Evolutionary conservation across 148 eudicot species (phyloP).

Genomic region (Heliosperma pusillum): DNA sequence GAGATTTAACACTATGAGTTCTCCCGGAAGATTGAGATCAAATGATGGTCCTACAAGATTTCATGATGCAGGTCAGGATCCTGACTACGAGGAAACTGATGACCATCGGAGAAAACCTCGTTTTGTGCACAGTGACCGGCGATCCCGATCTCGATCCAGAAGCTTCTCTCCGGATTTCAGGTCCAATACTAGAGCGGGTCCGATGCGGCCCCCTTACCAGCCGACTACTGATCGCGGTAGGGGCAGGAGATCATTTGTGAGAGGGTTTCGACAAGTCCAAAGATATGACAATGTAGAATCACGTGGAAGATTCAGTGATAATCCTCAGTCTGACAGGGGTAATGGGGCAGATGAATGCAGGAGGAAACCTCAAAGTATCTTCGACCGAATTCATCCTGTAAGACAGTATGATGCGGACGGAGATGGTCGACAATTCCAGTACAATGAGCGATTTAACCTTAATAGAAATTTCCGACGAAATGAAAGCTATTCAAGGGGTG

Average conservation of each 20-base stretch:
- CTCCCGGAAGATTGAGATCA: conserved; percentile 28
- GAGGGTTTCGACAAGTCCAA: conserved; percentile 34
- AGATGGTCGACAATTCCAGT: conserved; percentile 39
- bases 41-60: conserved; percentile 30
- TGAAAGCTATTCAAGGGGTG: conserved; percentile 16
- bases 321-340: conserved; percentile 33
- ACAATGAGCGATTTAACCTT: conserved; percentile 31
- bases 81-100: conserved; percentile 19
- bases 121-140: conserved; percentile 29
- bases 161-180: conserved; percentile 59
- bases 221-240: conserved; percentile 25
- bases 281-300: conserved; percentile 37
- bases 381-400: conserved; percentile 38
- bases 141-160: conserved; percentile 61
- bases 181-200: conserved; percentile 40
- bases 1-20: conserved; percentile 22
- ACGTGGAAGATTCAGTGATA: conserved; percentile 35
- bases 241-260: conserved; percentile 46
- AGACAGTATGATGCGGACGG: conserved; percentile 37
- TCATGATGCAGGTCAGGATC: conserved; percentile 24
- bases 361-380: conserved; percentile 36
- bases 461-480: conserved; percentile 25
- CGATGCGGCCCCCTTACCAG: conserved; percentile 39
- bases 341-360: conserved; percentile 31
- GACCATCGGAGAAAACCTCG: conserved; percentile 23